Evolutionary conservation across 805 yeast genomes (phyloP).

Genomic region (Sugiyamaella floridensis): DNA sequence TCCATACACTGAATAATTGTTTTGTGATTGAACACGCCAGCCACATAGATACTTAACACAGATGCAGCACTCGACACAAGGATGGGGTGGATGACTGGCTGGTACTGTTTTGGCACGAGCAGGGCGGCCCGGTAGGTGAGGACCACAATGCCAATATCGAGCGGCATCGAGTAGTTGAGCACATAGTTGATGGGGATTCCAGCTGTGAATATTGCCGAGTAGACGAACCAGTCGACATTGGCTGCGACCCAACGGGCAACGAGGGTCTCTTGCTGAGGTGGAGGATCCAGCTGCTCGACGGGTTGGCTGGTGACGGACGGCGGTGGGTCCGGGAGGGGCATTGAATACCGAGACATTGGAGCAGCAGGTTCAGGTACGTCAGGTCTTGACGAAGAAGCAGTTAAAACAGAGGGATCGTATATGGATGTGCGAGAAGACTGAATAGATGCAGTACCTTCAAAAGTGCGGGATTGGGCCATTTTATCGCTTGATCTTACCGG

Average conservation of each 20-base stretch:
- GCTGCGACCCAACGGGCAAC: constrained; percentile 36
- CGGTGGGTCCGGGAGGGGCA: not conserved
- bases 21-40: constrained; percentile 44
- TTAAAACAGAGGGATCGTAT: no score
- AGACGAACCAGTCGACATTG: constrained; percentile 52
- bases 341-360: constrained; percentile 1
- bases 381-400: no score
- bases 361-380: constrained; percentile 1
- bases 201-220: constrained; percentile 40
- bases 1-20: constrained; percentile 42
- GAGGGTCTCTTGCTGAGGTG: constrained; percentile 22
- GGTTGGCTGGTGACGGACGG: not conserved
- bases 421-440: not conserved
- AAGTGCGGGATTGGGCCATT: not conserved
- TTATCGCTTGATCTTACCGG: not conserved
- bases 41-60: constrained; percentile 55
- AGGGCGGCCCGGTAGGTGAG: constrained; percentile 47
- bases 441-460: not conserved
- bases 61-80: constrained; percentile 57
- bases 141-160: constrained; percentile 56
- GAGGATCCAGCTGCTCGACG: constrained; percentile 6
- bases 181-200: constrained; percentile 59
- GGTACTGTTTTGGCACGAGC: constrained; percentile 40
- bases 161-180: constrained; percentile 50
- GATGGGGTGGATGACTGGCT: constrained; percentile 61